Conservation (phyloP, 495 filamentous ascomycete species). For the Xylaria bambusicola region DNA sequence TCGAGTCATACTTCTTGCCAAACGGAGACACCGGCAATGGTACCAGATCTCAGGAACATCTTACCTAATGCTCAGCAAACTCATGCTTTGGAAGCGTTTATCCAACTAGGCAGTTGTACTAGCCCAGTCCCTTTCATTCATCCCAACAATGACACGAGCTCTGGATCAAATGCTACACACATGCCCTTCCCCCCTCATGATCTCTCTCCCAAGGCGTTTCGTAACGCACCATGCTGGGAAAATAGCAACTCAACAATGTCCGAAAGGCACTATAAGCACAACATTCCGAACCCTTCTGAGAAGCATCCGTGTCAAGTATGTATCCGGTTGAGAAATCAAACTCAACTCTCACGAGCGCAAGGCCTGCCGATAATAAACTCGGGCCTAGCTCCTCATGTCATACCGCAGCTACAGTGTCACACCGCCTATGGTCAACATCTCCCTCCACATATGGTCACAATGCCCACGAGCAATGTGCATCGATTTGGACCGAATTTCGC, state of each 20-base stretch:
- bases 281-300: conserved; percentile 4
- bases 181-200: conserved; percentile 25
- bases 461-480: conserved; percentile 26
- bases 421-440: conserved; percentile 23
- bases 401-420: conserved; percentile 26
- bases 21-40: not conserved
- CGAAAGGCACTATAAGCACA: conserved; percentile 5
- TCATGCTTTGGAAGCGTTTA: not conserved
- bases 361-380: conserved; percentile 26
- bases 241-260: not conserved
- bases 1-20: not conserved
- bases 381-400: conserved; percentile 23
- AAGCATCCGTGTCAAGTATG: conserved; percentile 34
- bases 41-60: not conserved
- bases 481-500: conserved; percentile 20
- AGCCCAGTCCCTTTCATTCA: not conserved
- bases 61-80: not conserved
- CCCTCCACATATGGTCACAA: conserved; percentile 28
- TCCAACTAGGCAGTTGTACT: not conserved
- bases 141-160: not conserved
- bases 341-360: conserved; percentile 25
- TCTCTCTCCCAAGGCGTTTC: not conserved
- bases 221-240: not conserved
- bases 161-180: conserved; percentile 3
- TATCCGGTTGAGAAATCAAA: conserved; percentile 26